Conservation (phyloP, 2,329 filamentous ascomycete species). For the Dothideomycetidae sp. region DNA sequence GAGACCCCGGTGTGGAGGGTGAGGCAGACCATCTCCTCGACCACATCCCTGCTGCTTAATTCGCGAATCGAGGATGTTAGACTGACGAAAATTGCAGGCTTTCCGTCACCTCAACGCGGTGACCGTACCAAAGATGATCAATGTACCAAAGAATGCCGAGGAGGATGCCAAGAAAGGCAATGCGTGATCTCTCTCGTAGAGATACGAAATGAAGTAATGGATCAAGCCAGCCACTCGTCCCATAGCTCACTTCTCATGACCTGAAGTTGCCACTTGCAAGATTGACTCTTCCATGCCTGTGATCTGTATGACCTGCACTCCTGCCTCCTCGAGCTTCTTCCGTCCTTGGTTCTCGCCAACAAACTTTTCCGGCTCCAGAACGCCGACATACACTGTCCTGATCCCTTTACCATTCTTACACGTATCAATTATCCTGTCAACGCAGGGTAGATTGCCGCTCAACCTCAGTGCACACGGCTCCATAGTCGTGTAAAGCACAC, state of each 20-base stretch:
- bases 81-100: conserved; percentile 29
- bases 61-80: neutral
- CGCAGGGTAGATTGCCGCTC: conserved; percentile 63
- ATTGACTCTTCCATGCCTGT: conserved; percentile 69
- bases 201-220: too few relatives aligned
- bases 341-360: conserved; percentile 69
- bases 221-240: conserved; percentile 2
- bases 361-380: conserved; percentile 81
- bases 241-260: conserved; percentile 37
- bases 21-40: conserved; percentile 14
- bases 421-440: conserved; percentile 56
- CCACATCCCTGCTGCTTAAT: conserved; percentile 8
- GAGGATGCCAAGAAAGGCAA: conserved; percentile 38
- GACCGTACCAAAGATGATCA: conserved; percentile 37
- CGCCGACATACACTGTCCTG: conserved; percentile 69
- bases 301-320: conserved; percentile 60
- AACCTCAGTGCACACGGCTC: conserved; percentile 66
- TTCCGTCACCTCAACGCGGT: conserved; percentile 39
- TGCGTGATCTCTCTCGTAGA: too few relatives aligned
- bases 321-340: conserved; percentile 52
- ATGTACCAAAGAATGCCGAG: conserved; percentile 39
- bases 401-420: conserved; percentile 43
- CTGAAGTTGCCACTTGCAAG: conserved; percentile 65
- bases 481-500: conserved; percentile 79
- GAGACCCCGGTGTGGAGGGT: conserved; percentile 29